Conservation (phyloP, 2,329 filamentous ascomycete species). For the Polychaeton citri region DNA sequence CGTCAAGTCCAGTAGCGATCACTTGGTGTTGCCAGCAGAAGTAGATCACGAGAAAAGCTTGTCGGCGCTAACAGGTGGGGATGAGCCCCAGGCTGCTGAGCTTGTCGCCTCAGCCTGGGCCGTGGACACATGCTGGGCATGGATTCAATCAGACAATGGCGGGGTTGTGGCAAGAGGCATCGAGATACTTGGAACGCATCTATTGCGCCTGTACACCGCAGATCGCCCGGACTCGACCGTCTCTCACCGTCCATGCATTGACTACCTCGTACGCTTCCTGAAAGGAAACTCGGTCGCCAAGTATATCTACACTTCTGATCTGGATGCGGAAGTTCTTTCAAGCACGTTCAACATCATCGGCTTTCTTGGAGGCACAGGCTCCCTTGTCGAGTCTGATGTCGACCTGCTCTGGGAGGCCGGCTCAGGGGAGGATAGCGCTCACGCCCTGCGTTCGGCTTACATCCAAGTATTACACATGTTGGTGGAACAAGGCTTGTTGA, state of each 20-base stretch:
- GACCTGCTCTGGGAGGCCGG: constrained; percentile 78
- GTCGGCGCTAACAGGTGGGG: background rate
- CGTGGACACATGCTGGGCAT: background rate
- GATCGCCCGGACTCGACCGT: too few relatives aligned
- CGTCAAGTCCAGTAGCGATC: constrained; percentile 7
- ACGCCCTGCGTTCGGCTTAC: background rate
- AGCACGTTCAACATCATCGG: constrained; percentile 71
- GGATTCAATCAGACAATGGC: background rate
- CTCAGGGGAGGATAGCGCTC: background rate
- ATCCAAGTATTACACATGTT: background rate
- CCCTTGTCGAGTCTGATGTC: constrained; percentile 58
- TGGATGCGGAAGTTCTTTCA: constrained; percentile 85
- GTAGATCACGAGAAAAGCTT: background rate
- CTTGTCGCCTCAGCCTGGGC: background rate
- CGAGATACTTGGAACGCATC: constrained; percentile 38
- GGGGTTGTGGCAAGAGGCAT: background rate
- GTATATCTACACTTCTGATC: constrained; percentile 65
- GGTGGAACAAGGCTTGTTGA: too few relatives aligned
- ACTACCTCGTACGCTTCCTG: constrained; percentile 57
- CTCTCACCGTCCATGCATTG: too few relatives aligned
- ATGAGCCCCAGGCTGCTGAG: background rate
- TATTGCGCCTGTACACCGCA: too few relatives aligned
- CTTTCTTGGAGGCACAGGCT: constrained; percentile 68
- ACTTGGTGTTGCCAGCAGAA: constrained; percentile 4
- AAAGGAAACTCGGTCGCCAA: constrained; percentile 59